phyloP scores from a whole-genome alignment of 805 yeast genomes.

The Kodamaea sagamina region DNA sequence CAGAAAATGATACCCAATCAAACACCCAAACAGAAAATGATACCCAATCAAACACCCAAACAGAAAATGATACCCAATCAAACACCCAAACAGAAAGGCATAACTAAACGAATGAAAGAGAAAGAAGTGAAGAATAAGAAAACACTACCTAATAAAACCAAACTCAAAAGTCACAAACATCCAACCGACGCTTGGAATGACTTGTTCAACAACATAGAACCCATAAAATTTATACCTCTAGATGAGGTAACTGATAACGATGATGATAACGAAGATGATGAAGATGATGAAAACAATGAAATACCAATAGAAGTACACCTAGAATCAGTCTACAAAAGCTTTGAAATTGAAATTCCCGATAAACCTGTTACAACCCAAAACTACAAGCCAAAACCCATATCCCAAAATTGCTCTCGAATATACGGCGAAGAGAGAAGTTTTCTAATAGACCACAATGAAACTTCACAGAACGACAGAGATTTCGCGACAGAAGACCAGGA shows the following conservation, averaged over 20 bases:
- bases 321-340: slow-evolving; percentile 2
- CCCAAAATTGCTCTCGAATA: slow-evolving; percentile 6
- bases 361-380: background rate
- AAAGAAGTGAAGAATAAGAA: background rate
- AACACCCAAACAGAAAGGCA: no score
- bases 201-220: slow-evolving; percentile 19
- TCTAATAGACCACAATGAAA: slow-evolving; percentile 13
- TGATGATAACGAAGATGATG: background rate
- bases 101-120: no score
- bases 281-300: background rate
- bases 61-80: no score
- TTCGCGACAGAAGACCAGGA: background rate
- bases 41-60: no score
- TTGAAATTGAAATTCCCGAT: background rate
- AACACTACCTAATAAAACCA: background rate
- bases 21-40: no score
- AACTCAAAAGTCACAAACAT: background rate
- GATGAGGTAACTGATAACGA: background rate
- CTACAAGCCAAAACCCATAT: background rate
- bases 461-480: slow-evolving; percentile 11
- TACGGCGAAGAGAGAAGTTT: slow-evolving; percentile 23
- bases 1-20: no score
- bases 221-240: background rate
- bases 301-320: background rate
- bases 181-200: slow-evolving; percentile 17